phyloP scores from a whole-genome alignment of 2,329 filamentous ascomycete species.

The Scedosporium apiospermum region DNA sequence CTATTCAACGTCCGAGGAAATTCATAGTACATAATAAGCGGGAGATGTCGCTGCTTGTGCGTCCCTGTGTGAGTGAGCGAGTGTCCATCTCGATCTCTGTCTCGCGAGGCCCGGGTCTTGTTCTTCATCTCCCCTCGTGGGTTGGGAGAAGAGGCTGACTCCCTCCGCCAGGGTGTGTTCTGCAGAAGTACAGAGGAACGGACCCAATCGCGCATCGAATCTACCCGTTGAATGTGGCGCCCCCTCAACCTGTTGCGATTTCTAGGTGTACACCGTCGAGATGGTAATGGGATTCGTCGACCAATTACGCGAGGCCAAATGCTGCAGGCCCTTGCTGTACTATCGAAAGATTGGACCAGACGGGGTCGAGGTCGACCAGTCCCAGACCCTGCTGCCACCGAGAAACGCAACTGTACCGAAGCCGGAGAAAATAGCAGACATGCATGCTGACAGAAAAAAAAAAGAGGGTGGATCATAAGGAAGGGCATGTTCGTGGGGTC shows the following conservation, averaged over 20 bases:
- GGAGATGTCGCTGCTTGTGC: background rate
- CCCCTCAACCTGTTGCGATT: background rate
- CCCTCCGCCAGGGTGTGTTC: no score
- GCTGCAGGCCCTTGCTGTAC: background rate
- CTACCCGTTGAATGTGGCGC: background rate
- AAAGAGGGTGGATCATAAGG: background rate
- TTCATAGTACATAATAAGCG: background rate
- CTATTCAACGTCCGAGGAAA: background rate
- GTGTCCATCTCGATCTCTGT: background rate
- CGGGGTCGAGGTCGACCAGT: background rate
- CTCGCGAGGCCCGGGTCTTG: background rate
- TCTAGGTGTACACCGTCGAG: background rate
- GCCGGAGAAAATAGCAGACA: background rate
- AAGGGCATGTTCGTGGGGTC: background rate
- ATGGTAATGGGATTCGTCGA: background rate
- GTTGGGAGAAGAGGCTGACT: background rate
- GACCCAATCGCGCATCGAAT: background rate
- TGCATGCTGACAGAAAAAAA: background rate
- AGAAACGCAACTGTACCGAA: constrained; percentile 5
- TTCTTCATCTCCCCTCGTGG: background rate
- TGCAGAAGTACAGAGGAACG: no score
- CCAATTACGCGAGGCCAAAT: background rate
- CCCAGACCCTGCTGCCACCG: constrained; percentile 1
- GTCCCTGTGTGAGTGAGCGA: background rate
- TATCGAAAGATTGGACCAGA: background rate